These are phyloP conservation scores for Cnidoscolus chayamansa DNA, from an alignment of 441 rosid species.

Conservation along the genomic window DNA sequence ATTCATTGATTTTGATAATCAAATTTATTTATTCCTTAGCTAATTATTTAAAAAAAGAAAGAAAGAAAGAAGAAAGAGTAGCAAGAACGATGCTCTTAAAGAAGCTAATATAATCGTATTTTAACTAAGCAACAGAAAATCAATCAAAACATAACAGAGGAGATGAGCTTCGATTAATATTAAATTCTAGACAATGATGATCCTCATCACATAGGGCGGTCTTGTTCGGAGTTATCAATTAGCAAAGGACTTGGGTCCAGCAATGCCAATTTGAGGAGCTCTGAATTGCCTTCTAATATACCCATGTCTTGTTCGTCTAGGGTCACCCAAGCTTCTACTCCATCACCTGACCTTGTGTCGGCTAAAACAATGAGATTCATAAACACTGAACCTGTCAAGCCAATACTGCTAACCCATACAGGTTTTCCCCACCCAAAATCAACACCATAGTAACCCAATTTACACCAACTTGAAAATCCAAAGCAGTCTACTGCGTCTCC, in stretches of 20 bases:
- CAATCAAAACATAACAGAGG: no score
- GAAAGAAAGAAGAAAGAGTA: no score
- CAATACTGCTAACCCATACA: conserved; percentile 35
- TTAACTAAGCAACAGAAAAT: no score
- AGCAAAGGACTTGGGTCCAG: conserved; percentile 41
- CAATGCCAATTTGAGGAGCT: conserved; percentile 25
- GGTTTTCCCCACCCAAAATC: conserved; percentile 45
- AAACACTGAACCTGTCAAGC: conserved; percentile 17
- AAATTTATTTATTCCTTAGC: no score
- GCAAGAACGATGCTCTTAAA: no score
- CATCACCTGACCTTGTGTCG: conserved; percentile 25
- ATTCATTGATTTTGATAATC: no score
- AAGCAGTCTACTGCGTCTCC: conserved; percentile 27
- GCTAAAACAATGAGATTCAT: conserved; percentile 36
- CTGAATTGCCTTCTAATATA: conserved; percentile 16
- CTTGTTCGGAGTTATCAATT: background rate
- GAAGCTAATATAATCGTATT: no score
- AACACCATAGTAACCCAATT: conserved; percentile 26
- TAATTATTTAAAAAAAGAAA: no score
- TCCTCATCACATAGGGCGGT: no score
- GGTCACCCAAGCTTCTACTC: conserved; percentile 33
- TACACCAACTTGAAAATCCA: conserved; percentile 41
- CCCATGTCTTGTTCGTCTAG: conserved; percentile 26
- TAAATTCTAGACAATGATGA: no score
- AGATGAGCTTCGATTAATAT: no score